Percentiles rank a stretch among this genome's conserved stretches.
Conservation (phyloP, 768 basidiomycete genomes). For the Tremella yokohamensis region DNA sequence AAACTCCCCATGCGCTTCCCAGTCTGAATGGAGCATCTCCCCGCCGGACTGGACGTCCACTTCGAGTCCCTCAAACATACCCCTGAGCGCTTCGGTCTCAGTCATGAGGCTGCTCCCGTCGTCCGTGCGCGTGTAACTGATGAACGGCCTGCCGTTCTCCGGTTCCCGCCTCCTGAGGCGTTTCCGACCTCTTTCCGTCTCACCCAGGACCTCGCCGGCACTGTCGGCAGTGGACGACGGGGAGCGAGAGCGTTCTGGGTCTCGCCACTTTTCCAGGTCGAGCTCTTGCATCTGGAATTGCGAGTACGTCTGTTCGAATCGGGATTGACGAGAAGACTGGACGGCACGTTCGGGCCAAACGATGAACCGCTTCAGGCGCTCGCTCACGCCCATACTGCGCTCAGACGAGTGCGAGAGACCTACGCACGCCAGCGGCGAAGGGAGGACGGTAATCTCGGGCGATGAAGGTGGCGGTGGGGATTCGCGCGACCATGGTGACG, state of each 20-base stretch:
- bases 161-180: not conserved
- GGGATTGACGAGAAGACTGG: not conserved
- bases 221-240: not conserved
- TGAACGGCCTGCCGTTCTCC: conserved; percentile 24
- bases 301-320: not conserved
- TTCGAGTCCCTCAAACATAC: conserved; percentile 29
- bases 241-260: not conserved
- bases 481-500: conserved; percentile 4
- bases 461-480: conserved; percentile 11
- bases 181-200: not conserved
- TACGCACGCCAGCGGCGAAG: conserved; percentile 31
- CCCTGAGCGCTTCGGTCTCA: conserved; percentile 23
- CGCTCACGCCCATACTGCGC: conserved; percentile 11
- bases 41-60: conserved; percentile 25
- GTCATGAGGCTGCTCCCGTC: conserved; percentile 38
- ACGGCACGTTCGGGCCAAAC: conserved; percentile 30
- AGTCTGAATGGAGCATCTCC: conserved; percentile 19
- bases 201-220: not conserved
- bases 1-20: not conserved
- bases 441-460: conserved; percentile 35
- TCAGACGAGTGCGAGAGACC: conserved; percentile 15
- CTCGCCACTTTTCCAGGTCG: no score
- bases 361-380: conserved; percentile 25
- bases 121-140: conserved; percentile 34
- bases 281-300: no score